phyloP scores from a whole-genome alignment of 1,139 yeast genomes.

The Yamadazyma blattariae region DNA sequence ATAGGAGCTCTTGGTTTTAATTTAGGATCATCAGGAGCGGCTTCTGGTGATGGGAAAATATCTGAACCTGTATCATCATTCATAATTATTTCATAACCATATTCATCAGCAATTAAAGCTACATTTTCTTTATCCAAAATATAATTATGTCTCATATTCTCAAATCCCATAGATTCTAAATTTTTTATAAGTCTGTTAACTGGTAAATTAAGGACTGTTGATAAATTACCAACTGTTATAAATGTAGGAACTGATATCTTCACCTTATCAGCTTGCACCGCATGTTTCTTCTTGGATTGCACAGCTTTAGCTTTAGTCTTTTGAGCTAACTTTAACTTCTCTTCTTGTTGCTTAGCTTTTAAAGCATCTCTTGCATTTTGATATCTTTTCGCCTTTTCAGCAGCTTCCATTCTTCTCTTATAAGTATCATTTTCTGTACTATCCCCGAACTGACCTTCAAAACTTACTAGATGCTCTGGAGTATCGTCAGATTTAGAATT shows the following conservation, averaged over 20 bases:
- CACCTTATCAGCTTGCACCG: conserved; percentile 13
- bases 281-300: not conserved
- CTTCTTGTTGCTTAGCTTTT: conserved; percentile 8
- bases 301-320: not conserved
- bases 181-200: conserved; percentile 57
- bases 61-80: conserved; percentile 65
- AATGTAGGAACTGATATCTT: conserved; percentile 66
- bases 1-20: conserved; percentile 82
- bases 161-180: conserved; percentile 71
- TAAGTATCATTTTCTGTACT: conserved; percentile 1
- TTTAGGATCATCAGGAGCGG: conserved; percentile 28
- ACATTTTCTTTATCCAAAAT: conserved; percentile 87
- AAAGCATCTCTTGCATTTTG: conserved; percentile 16
- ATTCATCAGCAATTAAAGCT: conserved; percentile 82
- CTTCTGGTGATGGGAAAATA: conserved; percentile 46
- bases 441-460: not conserved
- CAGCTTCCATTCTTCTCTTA: conserved; percentile 1
- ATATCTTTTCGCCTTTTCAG: conserved; percentile 8
- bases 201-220: conserved; percentile 67
- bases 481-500: not conserved
- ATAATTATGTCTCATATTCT: conserved; percentile 69
- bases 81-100: conserved; percentile 65
- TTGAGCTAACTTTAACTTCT: not conserved
- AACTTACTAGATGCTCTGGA: not conserved
- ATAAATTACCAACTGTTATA: conserved; percentile 70